Percentiles rank a stretch among this genome's conserved stretches.
phyloP scores from a whole-genome alignment of 495 filamentous ascomycete species.

The Platismatia glauca region DNA sequence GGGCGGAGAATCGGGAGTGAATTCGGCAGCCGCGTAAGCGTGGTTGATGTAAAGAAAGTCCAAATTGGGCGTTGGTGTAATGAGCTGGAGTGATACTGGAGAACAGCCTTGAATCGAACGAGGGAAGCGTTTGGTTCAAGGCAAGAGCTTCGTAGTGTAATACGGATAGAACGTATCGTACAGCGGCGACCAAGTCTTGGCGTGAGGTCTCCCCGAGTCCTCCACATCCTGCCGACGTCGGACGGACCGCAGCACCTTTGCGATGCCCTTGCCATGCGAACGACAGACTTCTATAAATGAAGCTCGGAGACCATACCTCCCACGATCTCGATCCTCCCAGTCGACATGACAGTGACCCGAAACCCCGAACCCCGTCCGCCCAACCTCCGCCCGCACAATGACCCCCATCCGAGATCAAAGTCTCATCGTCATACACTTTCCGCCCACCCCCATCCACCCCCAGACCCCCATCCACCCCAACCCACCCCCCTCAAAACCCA shows the following conservation, averaged over 20 bases:
- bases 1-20: too few relatives aligned
- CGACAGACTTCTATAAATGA: background rate
- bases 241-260: too few relatives aligned
- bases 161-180: background rate
- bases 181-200: background rate
- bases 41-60: too few relatives aligned
- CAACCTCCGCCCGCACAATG: background rate
- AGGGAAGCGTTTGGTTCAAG: too few relatives aligned
- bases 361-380: background rate
- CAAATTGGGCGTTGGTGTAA: too few relatives aligned
- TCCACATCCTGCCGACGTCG: background rate
- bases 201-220: background rate
- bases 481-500: background rate
- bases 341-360: background rate
- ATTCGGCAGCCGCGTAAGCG: too few relatives aligned
- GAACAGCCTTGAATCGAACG: too few relatives aligned
- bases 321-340: background rate
- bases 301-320: background rate
- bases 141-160: background rate
- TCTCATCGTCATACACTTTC: conserved; percentile 16
- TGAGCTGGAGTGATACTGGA: too few relatives aligned
- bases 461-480: background rate
- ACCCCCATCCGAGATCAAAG: conserved; percentile 8
- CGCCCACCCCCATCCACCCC: background rate
- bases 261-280: background rate